Evolutionary conservation across 1,284 basidiomycete species (phyloP), one percentile per base, ranked within the genome.

Genomic region (Prillingera fragicola): DNA sequence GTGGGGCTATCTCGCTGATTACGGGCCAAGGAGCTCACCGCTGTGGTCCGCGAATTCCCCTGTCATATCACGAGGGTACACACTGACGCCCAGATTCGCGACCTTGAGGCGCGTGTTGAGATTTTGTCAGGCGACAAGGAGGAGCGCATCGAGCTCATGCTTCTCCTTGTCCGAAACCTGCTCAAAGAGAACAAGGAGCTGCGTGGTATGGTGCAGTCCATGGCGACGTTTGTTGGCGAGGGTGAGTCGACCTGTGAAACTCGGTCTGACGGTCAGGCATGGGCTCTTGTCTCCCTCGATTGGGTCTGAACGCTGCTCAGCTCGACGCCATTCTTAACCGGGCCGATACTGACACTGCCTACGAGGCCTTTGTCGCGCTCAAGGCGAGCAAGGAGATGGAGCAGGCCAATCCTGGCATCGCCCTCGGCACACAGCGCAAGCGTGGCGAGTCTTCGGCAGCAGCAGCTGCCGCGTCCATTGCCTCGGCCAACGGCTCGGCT

Each of bases 41-140:
- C n/a, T n/a, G n/a, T n/a, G n/a, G n/a, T n/a, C n/a, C n/a, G n/a
- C n/a, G n/a, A n/a, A n/a, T n/a, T n/a, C n/a, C n/a, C n/a, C n/a
- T n/a, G n/a, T n/a, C n/a, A n/a, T n/a, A 23, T 38, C n/a, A n/a
- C n/a, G n/a, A n/a, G n/a, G n/a, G n/a, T n/a, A n/a, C n/a, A n/a
- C n/a, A 28, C 37, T 33, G 43, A 39, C 36, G 21, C 24, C 17
- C 59, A 91, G 86, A 90, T 92, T 66, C 85, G 88, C 18, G 89
- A 92, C 69, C 80, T 94, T 31, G 89, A 94, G 71, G 87, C 87
- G 12, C 81, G 85, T 28, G 87, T 92, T 10, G 87, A 91, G 67
- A 82, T 94, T 15, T 77, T 91, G 15, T 92, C 88, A 8, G 86
- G 85, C 17, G 85, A 85, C 41, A 84, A 87, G 60, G 88, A 91